Evolutionary conservation across 176 grass and related monocot genomes (phyloP).

Genomic region (Tillandsia leiboldiana): DNA sequence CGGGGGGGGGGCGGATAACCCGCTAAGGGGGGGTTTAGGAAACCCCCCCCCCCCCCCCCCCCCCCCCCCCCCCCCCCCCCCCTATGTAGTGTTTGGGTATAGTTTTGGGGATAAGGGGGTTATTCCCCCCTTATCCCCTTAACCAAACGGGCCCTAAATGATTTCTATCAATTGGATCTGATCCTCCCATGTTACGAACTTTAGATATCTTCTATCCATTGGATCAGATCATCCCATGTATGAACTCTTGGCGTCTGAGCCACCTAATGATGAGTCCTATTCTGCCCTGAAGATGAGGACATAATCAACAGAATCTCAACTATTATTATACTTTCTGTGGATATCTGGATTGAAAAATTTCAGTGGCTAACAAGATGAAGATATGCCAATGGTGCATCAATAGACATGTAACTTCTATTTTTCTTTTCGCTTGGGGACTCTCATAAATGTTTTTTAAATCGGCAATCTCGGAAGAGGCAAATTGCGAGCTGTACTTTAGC

Average conservation of each 20-base stretch:
- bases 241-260: slow-evolving; percentile 1
- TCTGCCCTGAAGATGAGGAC: slow-evolving; percentile 13
- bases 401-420: slow-evolving; percentile 35
- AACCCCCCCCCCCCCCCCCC: no score
- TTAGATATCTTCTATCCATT: slow-evolving; percentile 12
- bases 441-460: slow-evolving; percentile 16
- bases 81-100: no score
- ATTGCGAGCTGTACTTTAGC: no score
- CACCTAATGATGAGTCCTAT: slow-evolving; percentile 1
- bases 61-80: no score
- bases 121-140: no score
- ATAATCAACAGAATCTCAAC: slow-evolving; percentile 5
- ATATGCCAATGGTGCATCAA: slow-evolving; percentile 41
- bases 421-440: slow-evolving; percentile 28
- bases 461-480: no score
- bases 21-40: no score
- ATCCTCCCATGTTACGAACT: no score
- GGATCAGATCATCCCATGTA: neutral
- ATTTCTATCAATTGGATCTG: no score
- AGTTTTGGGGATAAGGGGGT: no score
- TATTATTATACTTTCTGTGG: slow-evolving; percentile 23
- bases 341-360: slow-evolving; percentile 28
- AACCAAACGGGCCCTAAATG: no score
- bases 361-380: slow-evolving; percentile 44
- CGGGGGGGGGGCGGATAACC: no score